phyloP scores from a whole-genome alignment of 1,139 yeast species.

The Yamadazyma spencermartinsiae region DNA sequence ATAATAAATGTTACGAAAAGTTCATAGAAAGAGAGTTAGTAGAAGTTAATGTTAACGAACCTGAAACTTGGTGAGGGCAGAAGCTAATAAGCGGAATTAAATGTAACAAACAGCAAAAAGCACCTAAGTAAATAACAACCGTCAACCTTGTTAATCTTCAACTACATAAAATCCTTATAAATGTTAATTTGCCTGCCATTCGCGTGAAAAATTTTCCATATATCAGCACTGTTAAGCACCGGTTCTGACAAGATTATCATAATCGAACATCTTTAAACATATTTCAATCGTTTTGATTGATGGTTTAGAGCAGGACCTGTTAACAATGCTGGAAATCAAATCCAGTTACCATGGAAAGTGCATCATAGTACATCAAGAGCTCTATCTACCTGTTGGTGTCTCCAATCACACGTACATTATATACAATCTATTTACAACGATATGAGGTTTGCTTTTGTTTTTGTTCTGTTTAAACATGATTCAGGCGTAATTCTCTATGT shows the following conservation, averaged over 20 bases:
- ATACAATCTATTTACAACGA: conserved; percentile 4
- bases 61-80: no score
- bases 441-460: no score
- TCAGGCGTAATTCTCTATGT: no score
- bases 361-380: conserved; percentile 53
- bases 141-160: no score
- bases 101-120: no score
- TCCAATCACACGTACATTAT: conserved; percentile 52
- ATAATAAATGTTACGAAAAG: background rate
- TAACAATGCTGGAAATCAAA: conserved; percentile 16
- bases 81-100: no score
- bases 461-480: no score
- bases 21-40: no score
- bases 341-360: conserved; percentile 25
- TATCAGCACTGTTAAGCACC: background rate
- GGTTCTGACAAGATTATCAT: conserved; percentile 16
- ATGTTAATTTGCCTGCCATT: no score
- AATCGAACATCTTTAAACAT: conserved; percentile 37
- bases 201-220: background rate
- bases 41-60: no score
- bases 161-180: no score
- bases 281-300: conserved; percentile 48
- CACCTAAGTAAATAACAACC: no score
- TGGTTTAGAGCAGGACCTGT: conserved; percentile 36
- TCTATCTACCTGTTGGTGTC: conserved; percentile 44